Conservation (phyloP, 441 rosid genomes). For the Gossypium schwendimanii region DNA sequence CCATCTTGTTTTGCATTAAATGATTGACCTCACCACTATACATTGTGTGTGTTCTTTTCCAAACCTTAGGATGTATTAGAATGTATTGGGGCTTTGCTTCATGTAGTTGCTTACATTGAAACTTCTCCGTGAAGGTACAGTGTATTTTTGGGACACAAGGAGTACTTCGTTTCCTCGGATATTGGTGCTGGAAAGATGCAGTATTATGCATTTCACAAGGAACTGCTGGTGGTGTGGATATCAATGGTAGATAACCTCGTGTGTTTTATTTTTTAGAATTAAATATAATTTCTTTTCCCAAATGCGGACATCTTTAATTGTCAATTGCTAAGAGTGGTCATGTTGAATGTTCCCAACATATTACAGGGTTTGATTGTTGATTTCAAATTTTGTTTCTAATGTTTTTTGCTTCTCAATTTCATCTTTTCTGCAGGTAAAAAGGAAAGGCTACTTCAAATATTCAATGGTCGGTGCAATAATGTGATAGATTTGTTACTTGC, state of each 20-base stretch:
- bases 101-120: conserved; percentile 3
- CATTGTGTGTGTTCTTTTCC: not conserved
- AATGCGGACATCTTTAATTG: not conserved
- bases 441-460: conserved; percentile 73
- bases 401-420: not conserved
- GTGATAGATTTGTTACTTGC: conserved; percentile 63
- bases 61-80: not conserved
- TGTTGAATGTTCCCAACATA: not conserved
- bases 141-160: conserved; percentile 89
- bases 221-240: conserved; percentile 73
- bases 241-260: conserved; percentile 30
- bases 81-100: not conserved
- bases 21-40: not conserved
- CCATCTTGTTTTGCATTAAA: conserved; percentile 1
- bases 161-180: conserved; percentile 90
- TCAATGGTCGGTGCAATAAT: conserved; percentile 88
- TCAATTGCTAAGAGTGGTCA: not conserved
- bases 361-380: not conserved
- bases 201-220: conserved; percentile 90
- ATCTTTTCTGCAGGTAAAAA: conserved; percentile 48
- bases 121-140: conserved; percentile 47
- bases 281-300: not conserved
- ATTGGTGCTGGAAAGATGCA: conserved; percentile 98
- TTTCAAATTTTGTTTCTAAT: not conserved
- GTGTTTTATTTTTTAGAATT: conserved; percentile 7